phyloP scores from a whole-genome alignment of 148 eudicot genomes.

The Nepenthes mirabilis region DNA sequence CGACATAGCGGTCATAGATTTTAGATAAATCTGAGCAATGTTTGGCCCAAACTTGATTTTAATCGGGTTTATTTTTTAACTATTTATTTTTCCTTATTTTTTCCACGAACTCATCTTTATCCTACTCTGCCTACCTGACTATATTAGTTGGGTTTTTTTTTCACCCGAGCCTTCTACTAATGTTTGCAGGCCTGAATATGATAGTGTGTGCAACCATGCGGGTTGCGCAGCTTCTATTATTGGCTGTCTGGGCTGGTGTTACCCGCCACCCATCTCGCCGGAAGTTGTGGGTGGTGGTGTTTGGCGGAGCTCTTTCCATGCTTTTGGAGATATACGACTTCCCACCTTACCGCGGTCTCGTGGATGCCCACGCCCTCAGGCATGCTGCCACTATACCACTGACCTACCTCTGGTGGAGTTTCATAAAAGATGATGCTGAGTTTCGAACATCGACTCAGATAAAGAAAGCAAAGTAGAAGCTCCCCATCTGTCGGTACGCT shows the following conservation, averaged over 20 bases:
- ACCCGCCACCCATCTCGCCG: not conserved
- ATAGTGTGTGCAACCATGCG: not conserved
- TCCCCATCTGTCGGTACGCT: too few relatives aligned
- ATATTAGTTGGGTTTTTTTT: too few relatives aligned
- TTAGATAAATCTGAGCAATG: too few relatives aligned
- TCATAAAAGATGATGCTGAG: constrained; percentile 1
- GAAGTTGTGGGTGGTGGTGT: not conserved
- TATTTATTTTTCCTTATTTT: too few relatives aligned
- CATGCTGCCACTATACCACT: not conserved
- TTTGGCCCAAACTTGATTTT: too few relatives aligned
- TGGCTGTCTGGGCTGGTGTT: not conserved
- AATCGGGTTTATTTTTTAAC: too few relatives aligned
- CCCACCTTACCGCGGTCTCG: not conserved
- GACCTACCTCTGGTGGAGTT: constrained; percentile 1
- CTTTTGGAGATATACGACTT: constrained; percentile 1
- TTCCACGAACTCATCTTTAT: too few relatives aligned
- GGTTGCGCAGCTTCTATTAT: not conserved
- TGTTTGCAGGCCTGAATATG: not conserved
- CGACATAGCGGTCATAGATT: too few relatives aligned
- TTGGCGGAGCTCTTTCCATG: not conserved
- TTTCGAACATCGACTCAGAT: not conserved
- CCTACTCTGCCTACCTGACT: too few relatives aligned
- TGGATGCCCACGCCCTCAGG: not conserved
- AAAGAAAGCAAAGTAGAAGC: constrained; percentile 10
- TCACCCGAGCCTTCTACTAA: too few relatives aligned